These are phyloP conservation scores for Lipomyces spencermartinsiae DNA, from an alignment of 805 yeast species.

Conservation along the genomic window DNA sequence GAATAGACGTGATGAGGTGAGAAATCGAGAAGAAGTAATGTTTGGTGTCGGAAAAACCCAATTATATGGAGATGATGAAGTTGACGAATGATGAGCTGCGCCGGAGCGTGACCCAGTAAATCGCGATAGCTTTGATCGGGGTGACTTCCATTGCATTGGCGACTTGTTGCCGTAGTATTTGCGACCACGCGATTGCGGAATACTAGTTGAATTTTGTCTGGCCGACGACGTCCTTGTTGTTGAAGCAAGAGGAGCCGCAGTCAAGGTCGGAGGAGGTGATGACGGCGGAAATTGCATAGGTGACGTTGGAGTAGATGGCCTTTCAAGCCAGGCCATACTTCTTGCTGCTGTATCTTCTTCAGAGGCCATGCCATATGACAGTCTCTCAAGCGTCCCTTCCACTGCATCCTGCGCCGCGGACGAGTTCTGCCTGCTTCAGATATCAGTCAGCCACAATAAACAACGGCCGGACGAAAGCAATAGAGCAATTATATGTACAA, in stretches of 20 bases:
- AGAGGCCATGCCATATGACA: not conserved
- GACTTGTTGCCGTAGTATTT: not conserved
- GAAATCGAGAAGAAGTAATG: not conserved
- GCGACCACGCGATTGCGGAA: not conserved
- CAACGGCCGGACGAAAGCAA: not conserved
- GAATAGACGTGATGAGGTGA: not conserved
- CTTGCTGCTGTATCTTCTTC: not conserved
- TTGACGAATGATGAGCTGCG: not conserved
- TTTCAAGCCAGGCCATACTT: not conserved
- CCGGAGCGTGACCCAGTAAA: constrained; percentile 5
- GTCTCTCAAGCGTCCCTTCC: not conserved
- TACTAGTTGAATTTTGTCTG: not conserved
- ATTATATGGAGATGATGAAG: constrained; percentile 27
- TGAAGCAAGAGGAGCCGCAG: not conserved
- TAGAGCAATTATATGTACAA: not conserved
- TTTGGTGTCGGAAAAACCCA: constrained; percentile 28
- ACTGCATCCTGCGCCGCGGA: not conserved
- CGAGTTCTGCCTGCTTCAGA: not conserved
- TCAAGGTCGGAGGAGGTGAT: not conserved
- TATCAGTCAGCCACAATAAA: not conserved
- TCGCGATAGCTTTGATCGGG: constrained; percentile 18
- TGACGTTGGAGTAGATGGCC: not conserved
- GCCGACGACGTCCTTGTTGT: constrained; percentile 8
- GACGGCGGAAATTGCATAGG: not conserved
- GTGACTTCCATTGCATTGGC: constrained; percentile 13